Percentiles rank a stretch among this genome's conserved stretches.
phyloP scores from a whole-genome alignment of 768 basidiomycete species.

The Tylopilus sp. region DNA sequence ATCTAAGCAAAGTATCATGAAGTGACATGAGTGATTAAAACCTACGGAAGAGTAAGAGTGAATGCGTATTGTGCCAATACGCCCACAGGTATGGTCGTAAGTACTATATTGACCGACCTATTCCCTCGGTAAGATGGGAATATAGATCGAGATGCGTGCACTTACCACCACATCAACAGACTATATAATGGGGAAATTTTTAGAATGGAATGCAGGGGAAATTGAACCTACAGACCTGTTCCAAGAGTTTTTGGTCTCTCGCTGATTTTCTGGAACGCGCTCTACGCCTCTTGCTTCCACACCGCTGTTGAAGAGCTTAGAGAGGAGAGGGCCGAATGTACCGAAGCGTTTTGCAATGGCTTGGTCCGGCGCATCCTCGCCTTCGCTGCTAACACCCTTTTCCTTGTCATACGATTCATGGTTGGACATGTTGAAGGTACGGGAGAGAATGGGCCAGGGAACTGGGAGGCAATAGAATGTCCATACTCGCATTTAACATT shows the following conservation, averaged over 20 bases:
- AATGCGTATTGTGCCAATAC: constrained; percentile 47
- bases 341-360: constrained; percentile 31
- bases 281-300: constrained; percentile 59
- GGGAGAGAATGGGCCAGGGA: not conserved
- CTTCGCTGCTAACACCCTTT: constrained; percentile 1
- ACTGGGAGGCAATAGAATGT: not conserved
- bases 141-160: not conserved
- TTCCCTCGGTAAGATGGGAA: constrained; percentile 1
- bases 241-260: constrained; percentile 42
- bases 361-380: constrained; percentile 27
- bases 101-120: constrained; percentile 47
- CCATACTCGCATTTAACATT: not conserved
- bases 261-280: constrained; percentile 48
- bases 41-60: constrained; percentile 45
- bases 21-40: not conserved
- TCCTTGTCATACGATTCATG: constrained; percentile 18
- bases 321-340: constrained; percentile 29
- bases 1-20: not conserved
- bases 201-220: not conserved
- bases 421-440: constrained; percentile 4
- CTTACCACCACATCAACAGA: constrained; percentile 45
- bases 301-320: constrained; percentile 42
- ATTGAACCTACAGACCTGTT: constrained; percentile 35
- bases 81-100: constrained; percentile 50
- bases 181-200: constrained; percentile 21